A percentile compares a stretch with the other conserved stretches of the same genome.
Conservation (phyloP, 2,329 filamentous ascomycete species). For the Fusarium veterinarium region DNA sequence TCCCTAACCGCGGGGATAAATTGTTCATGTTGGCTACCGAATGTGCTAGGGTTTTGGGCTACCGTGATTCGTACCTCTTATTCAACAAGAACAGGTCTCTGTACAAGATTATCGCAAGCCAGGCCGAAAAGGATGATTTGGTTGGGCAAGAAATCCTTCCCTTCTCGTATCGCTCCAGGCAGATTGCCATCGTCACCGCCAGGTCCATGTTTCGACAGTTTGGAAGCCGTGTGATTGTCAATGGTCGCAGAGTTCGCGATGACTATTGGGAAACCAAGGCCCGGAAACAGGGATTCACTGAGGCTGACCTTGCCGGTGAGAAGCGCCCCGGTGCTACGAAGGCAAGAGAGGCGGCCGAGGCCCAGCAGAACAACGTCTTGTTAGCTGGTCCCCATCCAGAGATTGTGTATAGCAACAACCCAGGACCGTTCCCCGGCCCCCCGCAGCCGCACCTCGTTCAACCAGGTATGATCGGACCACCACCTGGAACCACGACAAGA, state of each 20-base stretch:
- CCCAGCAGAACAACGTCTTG: slow-evolving; percentile 66
- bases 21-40: slow-evolving; percentile 99
- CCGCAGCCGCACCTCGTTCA: slow-evolving; percentile 77
- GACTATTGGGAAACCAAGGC: slow-evolving; percentile 99
- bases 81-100: slow-evolving; percentile 99
- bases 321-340: slow-evolving; percentile 94
- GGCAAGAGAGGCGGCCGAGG: slow-evolving; percentile 83
- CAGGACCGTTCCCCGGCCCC: slow-evolving; percentile 72
- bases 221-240: slow-evolving; percentile 90
- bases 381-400: slow-evolving; percentile 80
- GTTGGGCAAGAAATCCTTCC: slow-evolving; percentile 95
- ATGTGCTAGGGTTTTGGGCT: slow-evolving; percentile 91
- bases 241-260: slow-evolving; percentile 90
- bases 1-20: slow-evolving; percentile 90
- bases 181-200: slow-evolving; percentile 97
- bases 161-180: slow-evolving; percentile 97
- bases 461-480: slow-evolving; percentile 75
- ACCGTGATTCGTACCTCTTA: slow-evolving; percentile 95
- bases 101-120: slow-evolving; percentile 97
- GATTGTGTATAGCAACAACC: slow-evolving; percentile 86
- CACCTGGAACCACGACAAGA: slow-evolving; percentile 73
- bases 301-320: slow-evolving; percentile 94
- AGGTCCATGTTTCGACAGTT: slow-evolving; percentile 99
- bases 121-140: slow-evolving; percentile 95
- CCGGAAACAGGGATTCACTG: slow-evolving; percentile 96